phyloP scores from a whole-genome alignment of 2,329 filamentous ascomycete species.

The Canariomyces notabilis region DNA sequence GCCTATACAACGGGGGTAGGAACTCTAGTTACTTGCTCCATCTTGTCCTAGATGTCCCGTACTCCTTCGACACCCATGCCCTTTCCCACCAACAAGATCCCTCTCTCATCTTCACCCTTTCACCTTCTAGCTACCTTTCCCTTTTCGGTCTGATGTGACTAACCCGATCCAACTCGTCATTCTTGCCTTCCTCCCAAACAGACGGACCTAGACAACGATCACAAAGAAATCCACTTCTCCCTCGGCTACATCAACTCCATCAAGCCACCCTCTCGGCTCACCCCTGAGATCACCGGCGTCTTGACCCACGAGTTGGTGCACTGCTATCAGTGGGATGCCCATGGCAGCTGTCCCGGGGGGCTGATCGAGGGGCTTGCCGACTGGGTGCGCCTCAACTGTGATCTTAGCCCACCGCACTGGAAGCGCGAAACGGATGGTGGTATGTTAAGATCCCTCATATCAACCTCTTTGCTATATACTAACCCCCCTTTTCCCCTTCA shows the following conservation, averaged over 20 bases:
- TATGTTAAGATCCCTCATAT: constrained; percentile 4
- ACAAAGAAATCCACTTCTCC: constrained; percentile 91
- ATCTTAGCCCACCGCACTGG: constrained; percentile 80
- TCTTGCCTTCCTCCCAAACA: constrained; percentile 27
- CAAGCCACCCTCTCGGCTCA: constrained; percentile 36
- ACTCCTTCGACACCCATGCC: background rate
- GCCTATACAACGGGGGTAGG: constrained; percentile 67
- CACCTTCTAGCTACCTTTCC: background rate
- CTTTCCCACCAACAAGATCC: background rate
- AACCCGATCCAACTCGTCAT: background rate
- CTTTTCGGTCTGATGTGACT: background rate
- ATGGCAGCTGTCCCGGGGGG: constrained; percentile 60
- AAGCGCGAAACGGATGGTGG: constrained; percentile 43
- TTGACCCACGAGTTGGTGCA: constrained; percentile 91
- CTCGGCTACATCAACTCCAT: constrained; percentile 64
- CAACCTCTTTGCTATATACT: background rate
- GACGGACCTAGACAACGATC: constrained; percentile 70
- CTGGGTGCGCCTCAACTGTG: constrained; percentile 76
- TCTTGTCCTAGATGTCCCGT: background rate
- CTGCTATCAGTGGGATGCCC: constrained; percentile 79
- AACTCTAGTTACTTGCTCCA: too few species aligned
- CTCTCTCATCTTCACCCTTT: background rate
- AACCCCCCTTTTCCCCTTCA: background rate
- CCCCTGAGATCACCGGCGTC: constrained; percentile 71
- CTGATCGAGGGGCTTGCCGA: constrained; percentile 90